Evolutionary conservation across 768 basidiomycete genomes (phyloP).

Genomic region (Zangia roseola): DNA sequence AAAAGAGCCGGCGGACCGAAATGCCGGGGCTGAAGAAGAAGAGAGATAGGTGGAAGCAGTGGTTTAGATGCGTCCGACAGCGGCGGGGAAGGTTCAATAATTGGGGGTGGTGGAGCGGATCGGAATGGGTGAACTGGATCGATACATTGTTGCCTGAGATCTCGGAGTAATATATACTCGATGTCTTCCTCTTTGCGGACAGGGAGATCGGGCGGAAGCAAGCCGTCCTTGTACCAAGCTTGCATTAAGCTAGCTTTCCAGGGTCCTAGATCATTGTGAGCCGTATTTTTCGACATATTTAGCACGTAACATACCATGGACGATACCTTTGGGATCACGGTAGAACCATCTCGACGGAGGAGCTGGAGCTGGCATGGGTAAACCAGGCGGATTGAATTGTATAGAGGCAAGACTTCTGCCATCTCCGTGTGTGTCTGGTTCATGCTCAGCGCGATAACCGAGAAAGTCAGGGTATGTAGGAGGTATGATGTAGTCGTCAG

Average conservation of each 20-base stretch:
- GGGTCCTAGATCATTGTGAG: slow-evolving; percentile 52
- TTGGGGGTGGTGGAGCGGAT: slow-evolving; percentile 42
- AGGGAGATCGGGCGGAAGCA: slow-evolving; percentile 80
- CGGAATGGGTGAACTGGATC: slow-evolving; percentile 82
- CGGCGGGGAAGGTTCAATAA: slow-evolving; percentile 24
- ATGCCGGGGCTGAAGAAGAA: slow-evolving; percentile 74
- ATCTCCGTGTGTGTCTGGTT: slow-evolving; percentile 50
- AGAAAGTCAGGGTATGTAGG: slow-evolving; percentile 84
- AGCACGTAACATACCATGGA: slow-evolving; percentile 61
- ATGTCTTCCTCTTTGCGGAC: slow-evolving; percentile 74
- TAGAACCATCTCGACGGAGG: slow-evolving; percentile 81
- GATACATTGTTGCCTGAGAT: slow-evolving; percentile 72
- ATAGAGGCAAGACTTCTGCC: slow-evolving; percentile 52
- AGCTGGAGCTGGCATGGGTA: slow-evolving; percentile 66
- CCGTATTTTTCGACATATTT: neutral
- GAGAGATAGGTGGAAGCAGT: slow-evolving; percentile 68
- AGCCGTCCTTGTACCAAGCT: slow-evolving; percentile 82
- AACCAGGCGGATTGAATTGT: slow-evolving; percentile 77
- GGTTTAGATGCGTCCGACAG: slow-evolving; percentile 47
- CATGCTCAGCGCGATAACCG: slow-evolving; percentile 62
- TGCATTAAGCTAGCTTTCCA: slow-evolving; percentile 91
- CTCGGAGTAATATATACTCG: slow-evolving; percentile 66
- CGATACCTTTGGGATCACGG: slow-evolving; percentile 74
- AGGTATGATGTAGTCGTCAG: slow-evolving; percentile 89
- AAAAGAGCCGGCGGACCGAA: slow-evolving; percentile 87